A percentile compares a stretch with the other conserved stretches of the same genome.
Evolutionary conservation across 768 basidiomycete species (phyloP).

Genomic region (Leccinellum rugosiceps): DNA sequence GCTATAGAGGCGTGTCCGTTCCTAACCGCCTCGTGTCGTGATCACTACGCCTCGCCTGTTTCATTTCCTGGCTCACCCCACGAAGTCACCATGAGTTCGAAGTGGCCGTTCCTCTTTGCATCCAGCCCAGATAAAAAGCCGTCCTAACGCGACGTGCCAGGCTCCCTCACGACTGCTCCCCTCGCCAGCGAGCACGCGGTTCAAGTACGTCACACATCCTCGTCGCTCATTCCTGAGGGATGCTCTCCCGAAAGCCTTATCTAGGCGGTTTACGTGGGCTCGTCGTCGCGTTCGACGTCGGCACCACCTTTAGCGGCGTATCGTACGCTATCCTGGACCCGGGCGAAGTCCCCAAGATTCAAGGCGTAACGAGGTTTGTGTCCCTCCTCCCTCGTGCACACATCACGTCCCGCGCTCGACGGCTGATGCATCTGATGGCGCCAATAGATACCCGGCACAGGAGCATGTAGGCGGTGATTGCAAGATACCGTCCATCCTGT

Average conservation of each 20-base stretch:
- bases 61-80: too few species aligned
- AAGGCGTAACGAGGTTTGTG: slow-evolving; percentile 33
- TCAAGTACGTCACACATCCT: not conserved
- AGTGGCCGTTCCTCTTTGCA: slow-evolving; percentile 3
- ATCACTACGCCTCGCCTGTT: slow-evolving; percentile 16
- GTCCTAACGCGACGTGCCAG: not conserved
- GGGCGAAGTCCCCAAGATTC: slow-evolving; percentile 33
- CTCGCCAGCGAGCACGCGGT: not conserved
- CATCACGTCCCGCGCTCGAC: not conserved
- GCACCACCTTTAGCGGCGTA: slow-evolving; percentile 41
- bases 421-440: slow-evolving; percentile 6
- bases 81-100: not conserved
- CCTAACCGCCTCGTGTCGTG: slow-evolving; percentile 19
- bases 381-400: slow-evolving; percentile 8
- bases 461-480: slow-evolving; percentile 42
- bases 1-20: slow-evolving; percentile 21
- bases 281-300: slow-evolving; percentile 39
- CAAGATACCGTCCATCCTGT: slow-evolving; percentile 49
- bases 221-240: too few species aligned
- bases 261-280: slow-evolving; percentile 35
- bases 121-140: slow-evolving; percentile 21
- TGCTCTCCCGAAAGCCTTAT: slow-evolving; percentile 38
- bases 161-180: not conserved
- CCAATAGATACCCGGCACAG: slow-evolving; percentile 38
- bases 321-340: slow-evolving; percentile 43